Conservation (phyloP, 2,329 filamentous ascomycete species). For the Tolypocladium nubicola region DNA sequence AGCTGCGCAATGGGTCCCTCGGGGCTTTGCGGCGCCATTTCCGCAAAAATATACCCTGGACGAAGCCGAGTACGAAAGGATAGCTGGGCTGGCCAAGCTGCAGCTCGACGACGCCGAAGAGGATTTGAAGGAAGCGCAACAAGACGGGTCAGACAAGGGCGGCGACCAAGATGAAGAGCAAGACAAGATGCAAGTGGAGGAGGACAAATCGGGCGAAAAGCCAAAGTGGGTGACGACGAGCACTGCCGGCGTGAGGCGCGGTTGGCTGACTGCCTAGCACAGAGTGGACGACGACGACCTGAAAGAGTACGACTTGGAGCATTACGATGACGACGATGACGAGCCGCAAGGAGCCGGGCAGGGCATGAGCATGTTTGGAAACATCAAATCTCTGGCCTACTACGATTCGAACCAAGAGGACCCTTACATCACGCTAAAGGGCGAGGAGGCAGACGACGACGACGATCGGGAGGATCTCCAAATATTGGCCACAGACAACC, state of each 20-base stretch:
- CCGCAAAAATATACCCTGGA: constrained; percentile 66
- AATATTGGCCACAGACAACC: constrained; percentile 83
- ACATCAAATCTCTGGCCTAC: constrained; percentile 86
- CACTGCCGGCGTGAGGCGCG: background rate
- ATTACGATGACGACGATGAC: constrained; percentile 83
- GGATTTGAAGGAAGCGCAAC: constrained; percentile 65
- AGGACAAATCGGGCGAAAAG: background rate
- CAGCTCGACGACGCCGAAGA: constrained; percentile 89
- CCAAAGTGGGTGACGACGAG: constrained; percentile 1
- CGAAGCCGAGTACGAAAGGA: constrained; percentile 65
- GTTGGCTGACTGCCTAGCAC: constrained; percentile 8
- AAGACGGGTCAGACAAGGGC: constrained; percentile 14
- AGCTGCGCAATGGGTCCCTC: constrained; percentile 64
- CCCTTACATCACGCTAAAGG: constrained; percentile 86
- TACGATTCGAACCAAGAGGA: constrained; percentile 92
- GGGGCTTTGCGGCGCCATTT: constrained; percentile 66
- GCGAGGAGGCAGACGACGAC: constrained; percentile 54
- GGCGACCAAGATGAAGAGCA: constrained; percentile 17
- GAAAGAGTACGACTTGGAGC: constrained; percentile 90
- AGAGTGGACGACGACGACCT: constrained; percentile 72
- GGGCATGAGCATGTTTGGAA: constrained; percentile 86
- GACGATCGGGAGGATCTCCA: constrained; percentile 91
- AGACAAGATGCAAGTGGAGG: constrained; percentile 21
- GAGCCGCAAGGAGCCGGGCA: constrained; percentile 41
- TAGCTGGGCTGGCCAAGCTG: constrained; percentile 62